phyloP scores from a whole-genome alignment of 257 asterid genomes.

The Solanum ossicruentum region DNA sequence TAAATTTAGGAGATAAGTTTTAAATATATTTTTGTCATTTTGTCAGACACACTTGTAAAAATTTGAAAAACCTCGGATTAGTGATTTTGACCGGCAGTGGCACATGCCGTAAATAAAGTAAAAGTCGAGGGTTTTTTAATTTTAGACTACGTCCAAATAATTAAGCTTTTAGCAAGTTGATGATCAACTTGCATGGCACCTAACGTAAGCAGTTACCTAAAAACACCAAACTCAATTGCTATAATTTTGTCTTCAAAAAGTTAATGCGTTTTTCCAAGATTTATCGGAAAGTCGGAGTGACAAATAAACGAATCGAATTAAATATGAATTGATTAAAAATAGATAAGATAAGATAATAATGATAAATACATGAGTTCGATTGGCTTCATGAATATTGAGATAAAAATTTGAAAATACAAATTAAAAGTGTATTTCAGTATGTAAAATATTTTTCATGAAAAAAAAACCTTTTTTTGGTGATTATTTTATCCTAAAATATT shows the following conservation, averaged over 20 bases:
- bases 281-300: neutral
- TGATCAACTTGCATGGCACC: constrained; percentile 43
- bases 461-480: no score
- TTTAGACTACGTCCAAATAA: neutral
- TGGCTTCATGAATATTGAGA: no score
- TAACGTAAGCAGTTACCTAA: constrained; percentile 12
- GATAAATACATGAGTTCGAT: accelerated
- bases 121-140: neutral
- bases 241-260: neutral
- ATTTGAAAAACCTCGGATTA: neutral
- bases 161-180: constrained; percentile 34
- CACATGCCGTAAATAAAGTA: neutral
- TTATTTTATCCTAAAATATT: no score
- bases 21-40: neutral
- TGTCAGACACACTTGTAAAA: neutral
- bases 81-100: neutral
- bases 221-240: neutral
- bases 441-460: no score
- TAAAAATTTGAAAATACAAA: no score
- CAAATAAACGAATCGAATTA: neutral
- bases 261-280: neutral
- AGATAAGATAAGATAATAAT: accelerated
- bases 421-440: no score
- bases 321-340: no score
- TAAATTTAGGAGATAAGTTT: no score